Conservation (phyloP, 108 stramenopile genomes). For the Conticribra weissflogii region DNA sequence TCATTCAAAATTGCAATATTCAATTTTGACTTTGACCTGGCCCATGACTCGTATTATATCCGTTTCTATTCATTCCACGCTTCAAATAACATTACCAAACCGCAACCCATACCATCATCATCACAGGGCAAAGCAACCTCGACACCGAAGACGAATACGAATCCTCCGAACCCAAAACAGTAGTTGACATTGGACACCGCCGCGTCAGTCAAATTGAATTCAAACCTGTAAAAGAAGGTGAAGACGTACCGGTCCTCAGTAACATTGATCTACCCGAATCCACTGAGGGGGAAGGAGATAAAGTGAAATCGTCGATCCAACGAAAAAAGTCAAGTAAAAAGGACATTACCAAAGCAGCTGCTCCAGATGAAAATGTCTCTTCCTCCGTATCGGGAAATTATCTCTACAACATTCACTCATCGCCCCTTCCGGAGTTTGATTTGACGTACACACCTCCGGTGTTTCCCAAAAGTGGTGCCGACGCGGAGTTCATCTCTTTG, state of each 20-base stretch:
- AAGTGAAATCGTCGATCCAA: no score
- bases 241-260: neutral
- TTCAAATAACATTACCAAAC: no score
- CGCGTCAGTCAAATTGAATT: no score
- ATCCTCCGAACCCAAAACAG: neutral
- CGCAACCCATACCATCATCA: neutral
- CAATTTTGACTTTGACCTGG: no score
- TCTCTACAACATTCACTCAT: conserved; percentile 34
- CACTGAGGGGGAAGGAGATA: neutral
- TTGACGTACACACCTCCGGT: conserved; percentile 20
- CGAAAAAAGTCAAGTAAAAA: neutral
- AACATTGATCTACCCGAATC: neutral
- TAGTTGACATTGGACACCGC: neutral
- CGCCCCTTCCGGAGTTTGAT: conserved; percentile 14
- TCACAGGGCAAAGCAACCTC: neutral
- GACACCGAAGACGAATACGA: neutral
- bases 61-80: no score
- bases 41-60: no score
- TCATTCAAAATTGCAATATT: no score
- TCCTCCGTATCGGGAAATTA: conserved; percentile 25
- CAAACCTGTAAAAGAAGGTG: no score
- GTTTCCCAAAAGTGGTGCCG: conserved; percentile 33
- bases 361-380: neutral
- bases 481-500: conserved; percentile 34
- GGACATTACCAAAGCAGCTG: neutral